Base-by-base conservation (phyloP, 176 grass and related monocot species). In the Puya raimondii region DNA sequence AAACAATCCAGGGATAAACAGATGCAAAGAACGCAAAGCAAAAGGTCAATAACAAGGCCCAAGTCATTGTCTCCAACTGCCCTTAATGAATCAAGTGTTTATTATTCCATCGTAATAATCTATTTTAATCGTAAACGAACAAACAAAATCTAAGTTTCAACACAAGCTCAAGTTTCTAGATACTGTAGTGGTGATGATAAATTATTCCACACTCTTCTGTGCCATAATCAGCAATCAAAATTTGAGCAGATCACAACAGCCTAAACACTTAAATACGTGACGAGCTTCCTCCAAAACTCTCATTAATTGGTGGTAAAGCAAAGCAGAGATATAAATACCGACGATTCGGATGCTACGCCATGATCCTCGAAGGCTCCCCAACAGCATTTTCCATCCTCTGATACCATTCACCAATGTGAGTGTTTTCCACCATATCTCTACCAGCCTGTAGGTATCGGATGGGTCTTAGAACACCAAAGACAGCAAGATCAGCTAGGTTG, bases 341-440 rank as follows among this genome's bases (percentile, higher is more conserved):
- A 59, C 29, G 69, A 49, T 54, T 80, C 59, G 66, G 6, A 56
- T 74, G 61, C 76, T 87, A 88, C 21, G 75, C 48, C 10, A 77
- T n/a, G 50, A 87, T 85, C 54, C 79, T 92, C 12, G 89, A 80
- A 66, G 93, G 78, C 70, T 97, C 86, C 63, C 93, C 93, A 58
- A 97, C 77, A 6, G 83, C 86, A 51, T 51, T 74, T 78, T 97
- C 93, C 93, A 97, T 97, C 48, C 84, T 85, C 22, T 85, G 79
- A 58, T 92, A 97, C 93, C 93, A 97, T 9, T 90, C 81, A 18
- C 86, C 86, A 52, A 97, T 92, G 12, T 88, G 16, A 50, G 93
- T 97, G 48, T 97, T 80, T 50, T 89, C 93, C 70, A 92, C 89
- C 89, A 97, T 90, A 52, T 97, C 93, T 71, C 75, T 97, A 49